A percentile compares a stretch with the other conserved stretches of the same genome.
Conservation (phyloP, 1,284 basidiomycete species). For the Rhodotorula sp. region DNA sequence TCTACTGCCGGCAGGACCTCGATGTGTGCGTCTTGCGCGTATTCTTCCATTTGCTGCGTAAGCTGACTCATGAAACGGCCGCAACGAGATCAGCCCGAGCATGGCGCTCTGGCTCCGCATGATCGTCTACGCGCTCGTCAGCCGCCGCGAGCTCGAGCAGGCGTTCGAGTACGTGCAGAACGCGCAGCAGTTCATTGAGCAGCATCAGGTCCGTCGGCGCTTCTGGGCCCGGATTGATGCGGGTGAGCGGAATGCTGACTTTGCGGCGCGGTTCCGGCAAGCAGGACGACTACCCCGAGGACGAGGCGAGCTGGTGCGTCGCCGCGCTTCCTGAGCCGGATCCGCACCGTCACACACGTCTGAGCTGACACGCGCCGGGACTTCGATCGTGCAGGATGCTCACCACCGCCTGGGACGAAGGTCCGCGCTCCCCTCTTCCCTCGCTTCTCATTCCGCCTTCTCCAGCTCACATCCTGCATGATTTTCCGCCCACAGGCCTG, state of each 20-base stretch:
- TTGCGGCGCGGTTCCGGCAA: no score
- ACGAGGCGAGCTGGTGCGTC: constrained; percentile 14
- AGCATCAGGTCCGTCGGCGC: background rate
- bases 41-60: background rate
- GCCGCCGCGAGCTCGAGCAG: background rate
- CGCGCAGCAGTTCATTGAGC: constrained; percentile 5
- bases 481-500: background rate
- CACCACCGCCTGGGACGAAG: constrained; percentile 21
- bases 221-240: no score
- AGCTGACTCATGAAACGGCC: background rate
- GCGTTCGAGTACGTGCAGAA: constrained; percentile 24
- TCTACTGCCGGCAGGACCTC: constrained; percentile 8
- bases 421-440: background rate
- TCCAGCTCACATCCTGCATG: no score
- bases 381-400: constrained; percentile 8
- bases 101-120: constrained; percentile 17
- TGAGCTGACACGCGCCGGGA: background rate
- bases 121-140: constrained; percentile 4
- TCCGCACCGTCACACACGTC: rapidly evolving
- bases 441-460: background rate
- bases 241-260: background rate
- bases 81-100: background rate
- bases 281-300: constrained; percentile 10
- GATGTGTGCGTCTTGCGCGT: constrained; percentile 4
- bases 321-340: background rate